Base-by-base conservation (phyloP, 2,329 filamentous ascomycete genomes). In the Sporothrix pallida region DNA sequence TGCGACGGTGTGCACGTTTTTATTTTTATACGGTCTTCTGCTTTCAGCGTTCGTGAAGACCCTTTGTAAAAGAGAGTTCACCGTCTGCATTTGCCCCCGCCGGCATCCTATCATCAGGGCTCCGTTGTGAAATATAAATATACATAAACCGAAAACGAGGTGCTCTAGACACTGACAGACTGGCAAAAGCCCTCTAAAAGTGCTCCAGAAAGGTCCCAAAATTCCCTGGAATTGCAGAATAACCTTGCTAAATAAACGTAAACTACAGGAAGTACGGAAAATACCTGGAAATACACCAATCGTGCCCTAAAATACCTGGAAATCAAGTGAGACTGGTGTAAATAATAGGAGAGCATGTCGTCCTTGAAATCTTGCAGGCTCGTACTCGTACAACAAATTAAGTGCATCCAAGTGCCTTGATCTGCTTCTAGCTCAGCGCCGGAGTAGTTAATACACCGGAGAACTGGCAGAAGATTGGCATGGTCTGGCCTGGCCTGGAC, bases 81-180 rank as follows among this genome's bases (percentile, higher is more conserved):
- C 48, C 7, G 15, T 15, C 13, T 17, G 48, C 48, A 37, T 52
- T 37, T n/a, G 15, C 15, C 48, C 23, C n/a, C 56, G 7, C 12
- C 23, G 56, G n/a, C 58, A 42, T 62, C 58, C 58, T 37, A 62
- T 62, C 26, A 62, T 13, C 13, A n/a, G 58, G 31, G 12, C 26
- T 15, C 58, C 58, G 58, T 62, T 17, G 58, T n/a, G 58, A 62
- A 42, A 62, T 62, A 62, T n/a, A 42, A 62, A n/a, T 42, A 42
- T 42, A 37, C 54, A 13, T 31, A 5, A 58, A 58, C 7, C 23
- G 54, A 58, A 62, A 42, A 17, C 26, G 58, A 42, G 15, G 10
- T 6, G 13, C 58, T 37, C 26, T 37, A 17, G n/a, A 37, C 13
- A 42, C 7, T 13, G 20, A 20, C 8, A 60, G 23, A 26, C 23